Percentiles rank a stretch among this genome's conserved stretches.
These are phyloP conservation scores for Daphne laureola DNA, from an alignment of 441 rosid genomes.

Conservation along the genomic window DNA sequence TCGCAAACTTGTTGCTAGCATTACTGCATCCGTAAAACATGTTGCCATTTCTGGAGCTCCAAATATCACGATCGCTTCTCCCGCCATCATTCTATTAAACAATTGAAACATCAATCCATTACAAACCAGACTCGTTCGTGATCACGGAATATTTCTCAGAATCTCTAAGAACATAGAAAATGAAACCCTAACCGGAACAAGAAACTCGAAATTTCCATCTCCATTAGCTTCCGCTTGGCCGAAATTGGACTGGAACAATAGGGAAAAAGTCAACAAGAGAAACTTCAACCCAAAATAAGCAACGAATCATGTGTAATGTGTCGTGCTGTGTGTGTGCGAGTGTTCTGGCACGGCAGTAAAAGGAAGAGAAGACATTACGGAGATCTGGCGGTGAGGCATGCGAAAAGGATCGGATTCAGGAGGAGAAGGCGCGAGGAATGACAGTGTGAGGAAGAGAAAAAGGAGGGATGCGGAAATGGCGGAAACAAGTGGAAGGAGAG, in stretches of 20 bases:
- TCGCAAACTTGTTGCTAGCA: slow-evolving; percentile 60
- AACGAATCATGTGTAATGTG: too few species aligned
- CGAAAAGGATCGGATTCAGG: slow-evolving; percentile 27
- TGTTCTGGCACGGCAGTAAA: too few species aligned
- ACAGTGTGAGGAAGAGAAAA: slow-evolving; percentile 45
- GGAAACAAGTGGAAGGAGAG: slow-evolving; percentile 38
- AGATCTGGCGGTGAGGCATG: slow-evolving; percentile 16
- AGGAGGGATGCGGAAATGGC: slow-evolving; percentile 46
- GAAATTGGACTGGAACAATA: slow-evolving; percentile 13
- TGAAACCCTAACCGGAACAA: slow-evolving; percentile 55
- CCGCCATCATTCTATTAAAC: slow-evolving; percentile 50
- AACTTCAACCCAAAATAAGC: background rate
- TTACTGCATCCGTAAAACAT: slow-evolving; percentile 70
- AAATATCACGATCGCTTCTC: slow-evolving; percentile 57
- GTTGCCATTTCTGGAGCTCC: slow-evolving; percentile 64
- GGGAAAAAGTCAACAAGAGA: background rate
- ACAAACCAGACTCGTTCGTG: background rate
- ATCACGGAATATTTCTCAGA: background rate
- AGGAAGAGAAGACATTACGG: slow-evolving; percentile 21
- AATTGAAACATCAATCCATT: slow-evolving; percentile 8
- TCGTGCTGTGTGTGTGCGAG: background rate
- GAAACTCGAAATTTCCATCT: slow-evolving; percentile 26
- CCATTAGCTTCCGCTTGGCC: slow-evolving; percentile 12
- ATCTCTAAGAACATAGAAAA: background rate
- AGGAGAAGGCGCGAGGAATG: slow-evolving; percentile 56